Base-by-base conservation (phyloP, 2,329 filamentous ascomycete species). In the Neofusicoccum laricinum region DNA sequence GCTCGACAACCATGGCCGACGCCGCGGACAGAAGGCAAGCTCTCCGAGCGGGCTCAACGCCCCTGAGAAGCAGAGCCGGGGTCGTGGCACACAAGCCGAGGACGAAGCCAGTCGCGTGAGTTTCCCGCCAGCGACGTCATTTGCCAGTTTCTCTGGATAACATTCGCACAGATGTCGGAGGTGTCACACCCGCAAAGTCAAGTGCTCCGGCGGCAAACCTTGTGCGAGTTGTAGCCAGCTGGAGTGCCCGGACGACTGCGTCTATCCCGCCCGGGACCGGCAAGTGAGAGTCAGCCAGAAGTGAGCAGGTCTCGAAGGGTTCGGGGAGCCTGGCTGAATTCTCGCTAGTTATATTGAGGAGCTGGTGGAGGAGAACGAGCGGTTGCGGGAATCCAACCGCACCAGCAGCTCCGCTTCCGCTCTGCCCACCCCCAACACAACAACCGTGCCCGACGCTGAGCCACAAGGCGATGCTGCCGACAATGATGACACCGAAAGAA, bases 201-300 rank as follows among this genome's bases (percentile, higher is more conserved):
- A 74, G 66, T 77, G 74, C 64, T 71, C 71, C n/a, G 73, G 73
- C 6, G 74, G 69, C 1, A 67, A 68, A 4, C 75, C 75, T n/a
- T 77, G 75, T 64, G 66, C 67, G 5, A 70, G 68, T 21, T 77
- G 75, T 51, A 63, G 65, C 17, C 62, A 67, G n/a, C 51, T 69
- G 8, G 67, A 70, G 17, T 58, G 65, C 11, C 38, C 46, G 4
- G 36, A 65, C 50, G 69, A 71, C 63, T 75, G 71, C 46, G 51
- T 55, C 4, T 73, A 74, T 66, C 73, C 73, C 5, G 46, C 65
- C 10, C 69, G 70, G 21, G 72, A 75, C 59, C 69, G 70, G 7
- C 71, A 75, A 38, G 67, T 72, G 12, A 75, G 73, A 53, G 67
- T 76, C 4, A 71, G 70, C 32, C 67, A 73, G 46, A 69, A 70